Conservation (phyloP, 768 basidiomycete genomes). For the Amanita muscaria region DNA sequence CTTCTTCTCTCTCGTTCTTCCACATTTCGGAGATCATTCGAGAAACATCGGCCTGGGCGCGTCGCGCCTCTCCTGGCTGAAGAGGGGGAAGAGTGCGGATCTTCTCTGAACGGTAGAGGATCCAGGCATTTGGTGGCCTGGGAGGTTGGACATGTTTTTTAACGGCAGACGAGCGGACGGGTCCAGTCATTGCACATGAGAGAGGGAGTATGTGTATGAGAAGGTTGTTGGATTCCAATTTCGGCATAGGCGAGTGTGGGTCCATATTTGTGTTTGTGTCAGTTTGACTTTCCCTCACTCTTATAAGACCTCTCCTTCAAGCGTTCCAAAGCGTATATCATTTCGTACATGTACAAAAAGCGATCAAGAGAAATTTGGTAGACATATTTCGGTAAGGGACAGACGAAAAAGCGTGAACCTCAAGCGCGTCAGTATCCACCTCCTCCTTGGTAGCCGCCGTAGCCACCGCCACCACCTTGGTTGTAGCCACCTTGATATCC, state of each 20-base stretch:
- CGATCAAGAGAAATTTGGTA: no score
- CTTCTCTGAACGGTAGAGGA: slow-evolving; percentile 64
- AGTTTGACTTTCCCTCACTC: background rate
- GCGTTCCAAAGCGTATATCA: no score
- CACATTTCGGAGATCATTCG: slow-evolving; percentile 55
- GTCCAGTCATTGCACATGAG: slow-evolving; percentile 14
- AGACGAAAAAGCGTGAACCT: no score
- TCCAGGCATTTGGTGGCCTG: slow-evolving; percentile 79
- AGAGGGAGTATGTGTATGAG: slow-evolving; percentile 8
- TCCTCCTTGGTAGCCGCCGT: background rate
- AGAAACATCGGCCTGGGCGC: slow-evolving; percentile 57
- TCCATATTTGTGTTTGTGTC: slow-evolving; percentile 21
- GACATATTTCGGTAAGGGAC: no score
- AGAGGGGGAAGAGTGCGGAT: slow-evolving; percentile 33
- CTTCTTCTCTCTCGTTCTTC: slow-evolving; percentile 41
- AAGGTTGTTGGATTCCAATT: slow-evolving; percentile 11
- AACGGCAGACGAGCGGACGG: slow-evolving; percentile 14
- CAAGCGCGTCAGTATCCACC: background rate
- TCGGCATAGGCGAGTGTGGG: slow-evolving; percentile 18
- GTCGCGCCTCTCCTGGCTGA: slow-evolving; percentile 24
- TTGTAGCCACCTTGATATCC: slow-evolving; percentile 19
- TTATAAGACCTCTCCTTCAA: no score
- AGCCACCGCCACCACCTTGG: slow-evolving; percentile 17
- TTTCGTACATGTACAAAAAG: no score
- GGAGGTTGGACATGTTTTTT: slow-evolving; percentile 30